A percentile compares a stretch with the other conserved stretches of the same genome.
Evolutionary conservation across 495 filamentous ascomycete genomes (phyloP).

Genomic region (Aspergillus conjunctus): DNA sequence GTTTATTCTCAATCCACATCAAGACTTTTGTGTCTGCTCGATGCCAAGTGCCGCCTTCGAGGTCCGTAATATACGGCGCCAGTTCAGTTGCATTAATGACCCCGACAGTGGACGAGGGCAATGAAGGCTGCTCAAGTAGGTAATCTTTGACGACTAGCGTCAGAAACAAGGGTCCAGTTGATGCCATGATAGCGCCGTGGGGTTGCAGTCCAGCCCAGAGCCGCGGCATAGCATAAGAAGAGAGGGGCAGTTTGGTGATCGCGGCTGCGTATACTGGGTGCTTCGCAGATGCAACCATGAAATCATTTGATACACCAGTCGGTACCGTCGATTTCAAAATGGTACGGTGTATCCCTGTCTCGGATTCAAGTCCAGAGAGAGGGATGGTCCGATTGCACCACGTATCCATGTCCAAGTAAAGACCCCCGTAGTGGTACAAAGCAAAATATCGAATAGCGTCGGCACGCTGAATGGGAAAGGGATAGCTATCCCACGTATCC

Average conservation of each 20-base stretch:
- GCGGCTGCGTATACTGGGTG: not conserved
- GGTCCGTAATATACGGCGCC: not conserved
- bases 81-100: not conserved
- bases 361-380: not conserved
- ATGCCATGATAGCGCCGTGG: not conserved
- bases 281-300: not conserved
- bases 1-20: not conserved
- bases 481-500: conserved; percentile 63
- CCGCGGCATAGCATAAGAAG: not conserved
- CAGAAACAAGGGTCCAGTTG: not conserved
- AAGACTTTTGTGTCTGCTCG: not conserved
- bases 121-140: not conserved
- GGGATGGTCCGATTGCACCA: conserved; percentile 1
- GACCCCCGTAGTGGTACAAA: conserved; percentile 65
- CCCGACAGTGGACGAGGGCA: not conserved
- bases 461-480: conserved; percentile 67
- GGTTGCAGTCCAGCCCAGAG: not conserved
- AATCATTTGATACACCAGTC: not conserved
- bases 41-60: not conserved
- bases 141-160: not conserved
- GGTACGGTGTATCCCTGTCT: not conserved
- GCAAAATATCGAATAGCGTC: conserved; percentile 73
- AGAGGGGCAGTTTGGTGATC: not conserved
- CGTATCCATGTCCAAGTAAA: conserved; percentile 69
- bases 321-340: not conserved